Percentiles rank a stretch among this genome's conserved stretches.
Evolutionary conservation across 2,329 filamentous ascomycete species (phyloP).

Genomic region (Pyrenophora teres): DNA sequence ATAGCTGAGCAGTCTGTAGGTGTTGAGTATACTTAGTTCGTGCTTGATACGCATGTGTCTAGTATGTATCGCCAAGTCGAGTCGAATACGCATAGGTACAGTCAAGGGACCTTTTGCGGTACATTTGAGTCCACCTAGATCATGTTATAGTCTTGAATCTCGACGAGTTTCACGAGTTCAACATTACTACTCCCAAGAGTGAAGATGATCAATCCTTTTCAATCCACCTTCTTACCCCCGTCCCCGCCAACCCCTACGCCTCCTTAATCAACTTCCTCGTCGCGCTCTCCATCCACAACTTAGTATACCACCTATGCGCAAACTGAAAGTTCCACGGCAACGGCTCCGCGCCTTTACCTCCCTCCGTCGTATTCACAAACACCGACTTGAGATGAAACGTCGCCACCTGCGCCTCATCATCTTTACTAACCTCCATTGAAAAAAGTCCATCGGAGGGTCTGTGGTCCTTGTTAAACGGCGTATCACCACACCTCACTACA

Average conservation of each 20-base stretch:
- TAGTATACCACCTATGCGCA: constrained; percentile 45
- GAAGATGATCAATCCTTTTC: too few relatives aligned
- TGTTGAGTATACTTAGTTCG: too few relatives aligned
- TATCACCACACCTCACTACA: constrained; percentile 47
- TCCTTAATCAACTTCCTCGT: constrained; percentile 43
- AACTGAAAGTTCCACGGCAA: constrained; percentile 40
- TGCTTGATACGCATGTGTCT: too few relatives aligned
- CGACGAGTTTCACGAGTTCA: too few relatives aligned
- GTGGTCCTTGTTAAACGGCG: constrained; percentile 35
- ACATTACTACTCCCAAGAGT: too few relatives aligned
- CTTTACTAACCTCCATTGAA: constrained; percentile 47
- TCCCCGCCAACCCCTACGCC: neutral
- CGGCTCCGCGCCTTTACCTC: constrained; percentile 35
- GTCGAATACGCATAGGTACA: too few relatives aligned
- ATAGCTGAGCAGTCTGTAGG: too few relatives aligned
- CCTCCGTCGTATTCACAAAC: constrained; percentile 47
- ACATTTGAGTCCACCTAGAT: too few relatives aligned
- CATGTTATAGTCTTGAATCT: too few relatives aligned
- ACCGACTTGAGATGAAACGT: constrained; percentile 49
- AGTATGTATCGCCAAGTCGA: too few relatives aligned
- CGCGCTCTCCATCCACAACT: constrained; percentile 51
- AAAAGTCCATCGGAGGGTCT: constrained; percentile 46
- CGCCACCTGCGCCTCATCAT: constrained; percentile 42
- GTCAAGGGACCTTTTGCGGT: too few relatives aligned
- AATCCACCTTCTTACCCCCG: too few relatives aligned